phyloP scores from a whole-genome alignment of 768 basidiomycete genomes.

The Pleurotus cornucopiae region DNA sequence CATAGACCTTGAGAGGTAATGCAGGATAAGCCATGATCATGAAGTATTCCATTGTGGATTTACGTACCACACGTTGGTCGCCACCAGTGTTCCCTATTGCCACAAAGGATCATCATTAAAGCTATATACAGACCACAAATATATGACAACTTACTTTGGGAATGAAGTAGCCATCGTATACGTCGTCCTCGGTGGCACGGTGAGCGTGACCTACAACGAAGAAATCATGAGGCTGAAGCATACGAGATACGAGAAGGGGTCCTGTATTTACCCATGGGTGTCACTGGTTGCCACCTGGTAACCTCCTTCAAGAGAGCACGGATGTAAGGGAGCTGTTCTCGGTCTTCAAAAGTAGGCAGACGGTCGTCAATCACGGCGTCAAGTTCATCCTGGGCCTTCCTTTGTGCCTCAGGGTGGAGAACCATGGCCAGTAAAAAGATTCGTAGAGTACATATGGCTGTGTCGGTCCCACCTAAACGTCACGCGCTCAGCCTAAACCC shows the following conservation, averaged over 20 bases:
- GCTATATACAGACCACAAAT: not conserved
- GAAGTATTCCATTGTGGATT: not conserved
- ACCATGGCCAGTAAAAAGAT: constrained; percentile 36
- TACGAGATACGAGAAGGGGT: too few relatives aligned
- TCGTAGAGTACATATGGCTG: constrained; percentile 20
- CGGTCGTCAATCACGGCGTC: constrained; percentile 30
- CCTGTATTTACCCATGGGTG: constrained; percentile 21
- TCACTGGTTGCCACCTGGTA: constrained; percentile 26
- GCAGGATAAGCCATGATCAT: not conserved
- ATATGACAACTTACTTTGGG: constrained; percentile 24
- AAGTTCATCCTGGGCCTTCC: constrained; percentile 34
- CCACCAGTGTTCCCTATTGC: constrained; percentile 21
- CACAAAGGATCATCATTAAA: not conserved
- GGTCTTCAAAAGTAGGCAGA: constrained; percentile 34
- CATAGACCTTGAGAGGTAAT: constrained; percentile 23
- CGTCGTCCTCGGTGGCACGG: constrained; percentile 32
- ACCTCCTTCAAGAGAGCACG: constrained; percentile 32
- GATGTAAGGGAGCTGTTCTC: constrained; percentile 32
- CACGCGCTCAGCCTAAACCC: not conserved
- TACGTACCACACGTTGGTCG: constrained; percentile 30
- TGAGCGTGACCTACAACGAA: constrained; percentile 26
- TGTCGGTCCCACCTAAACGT: constrained; percentile 1
- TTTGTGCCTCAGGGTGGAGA: constrained; percentile 31
- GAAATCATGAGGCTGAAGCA: too few relatives aligned
- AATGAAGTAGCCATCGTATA: constrained; percentile 40